These are phyloP conservation scores for Neurospora pannonica DNA, from an alignment of 495 filamentous ascomycete genomes.

Conservation along the genomic window DNA sequence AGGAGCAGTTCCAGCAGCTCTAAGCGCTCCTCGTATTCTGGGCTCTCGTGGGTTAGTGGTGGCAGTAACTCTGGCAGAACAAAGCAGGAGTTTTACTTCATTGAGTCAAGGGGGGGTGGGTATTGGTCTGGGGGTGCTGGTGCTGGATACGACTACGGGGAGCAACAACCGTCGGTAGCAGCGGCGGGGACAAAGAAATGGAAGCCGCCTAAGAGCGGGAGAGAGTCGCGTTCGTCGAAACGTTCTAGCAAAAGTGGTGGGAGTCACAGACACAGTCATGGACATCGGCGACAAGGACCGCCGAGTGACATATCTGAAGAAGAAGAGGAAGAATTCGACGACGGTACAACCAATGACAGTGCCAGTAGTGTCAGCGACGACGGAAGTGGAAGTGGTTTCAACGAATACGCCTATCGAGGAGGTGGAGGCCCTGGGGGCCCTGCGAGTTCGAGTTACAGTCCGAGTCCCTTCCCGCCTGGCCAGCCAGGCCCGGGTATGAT, in stretches of 20 bases:
- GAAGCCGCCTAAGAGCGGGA: background rate
- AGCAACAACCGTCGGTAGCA: background rate
- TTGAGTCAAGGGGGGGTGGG: slow-evolving; percentile 3
- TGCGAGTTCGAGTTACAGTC: background rate
- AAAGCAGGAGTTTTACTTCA: slow-evolving; percentile 9
- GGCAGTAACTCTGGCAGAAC: background rate
- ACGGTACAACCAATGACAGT: slow-evolving; percentile 3
- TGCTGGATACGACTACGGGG: slow-evolving; percentile 1
- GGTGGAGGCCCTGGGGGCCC: background rate
- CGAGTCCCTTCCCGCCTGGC: background rate
- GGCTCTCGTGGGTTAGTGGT: slow-evolving; percentile 6
- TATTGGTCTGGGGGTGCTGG: background rate
- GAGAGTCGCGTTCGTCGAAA: slow-evolving; percentile 1
- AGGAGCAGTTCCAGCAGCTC: slow-evolving; percentile 4
- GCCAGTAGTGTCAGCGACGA: slow-evolving; percentile 6
- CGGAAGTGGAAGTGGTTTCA: background rate
- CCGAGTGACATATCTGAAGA: background rate
- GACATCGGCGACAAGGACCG: background rate
- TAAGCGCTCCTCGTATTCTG: background rate
- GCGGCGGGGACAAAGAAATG: background rate
- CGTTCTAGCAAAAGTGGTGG: background rate
- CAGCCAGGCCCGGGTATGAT: background rate
- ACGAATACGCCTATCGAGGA: background rate
- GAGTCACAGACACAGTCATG: background rate
- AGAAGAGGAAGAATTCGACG: slow-evolving; percentile 7